phyloP scores from a whole-genome alignment of 2,329 filamentous ascomycete species.

The Zasmidium citrigriseum region DNA sequence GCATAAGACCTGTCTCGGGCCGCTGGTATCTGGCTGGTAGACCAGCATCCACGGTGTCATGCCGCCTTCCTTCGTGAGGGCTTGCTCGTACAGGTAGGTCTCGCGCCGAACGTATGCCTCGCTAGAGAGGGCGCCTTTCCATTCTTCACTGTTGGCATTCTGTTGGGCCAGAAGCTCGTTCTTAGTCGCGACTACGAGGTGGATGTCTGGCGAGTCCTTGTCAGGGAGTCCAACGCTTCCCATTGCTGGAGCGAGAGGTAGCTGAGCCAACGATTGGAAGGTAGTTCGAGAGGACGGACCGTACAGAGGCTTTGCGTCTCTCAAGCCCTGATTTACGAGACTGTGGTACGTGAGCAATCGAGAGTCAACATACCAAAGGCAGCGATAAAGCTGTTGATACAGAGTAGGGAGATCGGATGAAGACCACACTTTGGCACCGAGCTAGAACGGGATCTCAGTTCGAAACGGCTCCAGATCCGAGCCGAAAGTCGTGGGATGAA shows the following conservation, averaged over 20 bases:
- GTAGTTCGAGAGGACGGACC: neutral
- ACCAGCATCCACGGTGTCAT: conserved; percentile 64
- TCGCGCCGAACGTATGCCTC: conserved; percentile 62
- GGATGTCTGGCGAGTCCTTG: conserved; percentile 52
- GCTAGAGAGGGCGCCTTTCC: conserved; percentile 58
- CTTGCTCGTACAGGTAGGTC: conserved; percentile 51
- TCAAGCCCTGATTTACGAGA: too few species aligned
- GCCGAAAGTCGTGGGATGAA: too few species aligned
- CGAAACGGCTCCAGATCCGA: too few species aligned
- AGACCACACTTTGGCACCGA: too few species aligned
- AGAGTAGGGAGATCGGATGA: too few species aligned
- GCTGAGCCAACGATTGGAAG: neutral
- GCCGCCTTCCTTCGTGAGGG: conserved; percentile 55
- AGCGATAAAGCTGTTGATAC: too few species aligned
- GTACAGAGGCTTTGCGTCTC: too few species aligned
- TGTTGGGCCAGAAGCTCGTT: conserved; percentile 56
- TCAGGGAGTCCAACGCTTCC: conserved; percentile 42
- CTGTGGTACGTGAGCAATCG: too few species aligned
- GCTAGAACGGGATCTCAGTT: too few species aligned
- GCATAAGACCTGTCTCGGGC: conserved; percentile 49
- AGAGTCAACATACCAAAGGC: too few species aligned
- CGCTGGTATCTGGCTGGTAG: conserved; percentile 39
- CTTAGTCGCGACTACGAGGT: conserved; percentile 56
- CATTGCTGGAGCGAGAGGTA: conserved; percentile 12
- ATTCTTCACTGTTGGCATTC: conserved; percentile 57